These are phyloP conservation scores for Kalanchoe fedtschenkoi DNA, from an alignment of 164 flowering plant genomes.

Conservation along the genomic window DNA sequence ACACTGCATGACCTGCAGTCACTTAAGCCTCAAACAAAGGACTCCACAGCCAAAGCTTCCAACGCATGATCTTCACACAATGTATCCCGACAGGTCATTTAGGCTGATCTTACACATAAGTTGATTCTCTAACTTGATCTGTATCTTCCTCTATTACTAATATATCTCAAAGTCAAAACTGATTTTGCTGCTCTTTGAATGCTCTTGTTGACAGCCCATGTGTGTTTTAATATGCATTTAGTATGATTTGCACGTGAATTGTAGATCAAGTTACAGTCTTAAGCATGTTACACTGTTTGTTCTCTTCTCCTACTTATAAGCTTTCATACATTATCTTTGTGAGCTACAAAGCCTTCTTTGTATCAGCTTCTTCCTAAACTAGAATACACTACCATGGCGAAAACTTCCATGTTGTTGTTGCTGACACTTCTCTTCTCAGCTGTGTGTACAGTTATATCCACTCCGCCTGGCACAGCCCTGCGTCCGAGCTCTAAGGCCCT, in stretches of 20 bases:
- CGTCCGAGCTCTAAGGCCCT: constrained; percentile 5
- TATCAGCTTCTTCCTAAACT: background rate
- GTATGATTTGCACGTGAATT: background rate
- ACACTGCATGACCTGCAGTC: background rate
- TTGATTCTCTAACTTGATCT: background rate
- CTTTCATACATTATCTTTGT: background rate
- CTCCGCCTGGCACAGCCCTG: background rate
- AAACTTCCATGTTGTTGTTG: background rate
- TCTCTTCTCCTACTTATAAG: background rate
- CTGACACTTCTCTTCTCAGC: background rate
- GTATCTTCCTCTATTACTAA: background rate
- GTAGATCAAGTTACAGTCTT: background rate
- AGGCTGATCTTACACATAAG: no score
- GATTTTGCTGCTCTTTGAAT: background rate
- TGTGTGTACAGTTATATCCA: background rate
- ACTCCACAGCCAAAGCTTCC: background rate
- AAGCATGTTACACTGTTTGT: background rate
- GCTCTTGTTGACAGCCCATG: background rate
- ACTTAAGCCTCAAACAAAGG: constrained; percentile 5
- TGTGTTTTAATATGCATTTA: background rate
- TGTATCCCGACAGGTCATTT: background rate
- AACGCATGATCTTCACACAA: background rate
- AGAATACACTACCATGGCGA: background rate
- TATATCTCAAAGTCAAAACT: background rate
- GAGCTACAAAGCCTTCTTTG: background rate